Evolutionary conservation across 352 stramenopile species (phyloP).

Genomic region (Globisporangium radiosum): DNA sequence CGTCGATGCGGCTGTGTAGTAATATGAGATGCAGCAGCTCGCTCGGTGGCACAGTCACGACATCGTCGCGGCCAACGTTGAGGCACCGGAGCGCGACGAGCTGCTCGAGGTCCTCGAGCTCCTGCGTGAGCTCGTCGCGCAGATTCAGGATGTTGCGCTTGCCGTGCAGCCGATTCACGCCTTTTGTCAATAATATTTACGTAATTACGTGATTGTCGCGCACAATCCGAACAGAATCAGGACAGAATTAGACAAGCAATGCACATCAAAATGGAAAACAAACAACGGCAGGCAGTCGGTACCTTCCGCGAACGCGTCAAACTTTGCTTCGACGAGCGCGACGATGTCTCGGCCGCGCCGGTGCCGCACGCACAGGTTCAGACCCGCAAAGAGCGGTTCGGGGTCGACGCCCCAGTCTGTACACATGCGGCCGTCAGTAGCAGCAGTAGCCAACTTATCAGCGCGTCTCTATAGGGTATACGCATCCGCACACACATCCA

Average conservation of each 20-base stretch:
- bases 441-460: no score
- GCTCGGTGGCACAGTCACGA: conserved; percentile 34
- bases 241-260: not conserved
- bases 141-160: conserved; percentile 44
- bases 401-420: conserved; percentile 63
- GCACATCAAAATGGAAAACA: no score
- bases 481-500: no score
- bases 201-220: no score
- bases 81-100: conserved; percentile 53
- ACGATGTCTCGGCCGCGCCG: conserved; percentile 36
- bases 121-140: conserved; percentile 60
- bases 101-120: conserved; percentile 63
- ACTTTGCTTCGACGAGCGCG: conserved; percentile 33
- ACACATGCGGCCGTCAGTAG: no score
- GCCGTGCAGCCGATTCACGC: conserved; percentile 45
- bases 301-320: conserved; percentile 43
- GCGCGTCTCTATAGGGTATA: no score
- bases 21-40: conserved; percentile 51
- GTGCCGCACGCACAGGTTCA: conserved; percentile 58
- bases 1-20: conserved; percentile 36
- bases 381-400: conserved; percentile 51
- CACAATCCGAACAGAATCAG: not conserved
- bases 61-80: conserved; percentile 38
- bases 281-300: not conserved
- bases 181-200: conserved; percentile 4